These are phyloP conservation scores for Sindora glabra DNA, from an alignment of 306 rosid species.

Conservation along the genomic window DNA sequence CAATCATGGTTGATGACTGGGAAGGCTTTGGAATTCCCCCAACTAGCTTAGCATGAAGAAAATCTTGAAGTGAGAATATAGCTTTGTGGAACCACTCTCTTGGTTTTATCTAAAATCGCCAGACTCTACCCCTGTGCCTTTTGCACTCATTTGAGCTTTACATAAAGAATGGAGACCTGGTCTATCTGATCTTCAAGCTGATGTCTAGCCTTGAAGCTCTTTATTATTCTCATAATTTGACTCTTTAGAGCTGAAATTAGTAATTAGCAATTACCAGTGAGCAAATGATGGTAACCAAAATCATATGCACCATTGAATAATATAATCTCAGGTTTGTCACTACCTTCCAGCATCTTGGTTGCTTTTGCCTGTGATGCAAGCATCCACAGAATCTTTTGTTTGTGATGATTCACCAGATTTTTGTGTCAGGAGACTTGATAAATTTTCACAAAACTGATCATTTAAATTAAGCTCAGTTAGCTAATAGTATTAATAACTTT, in stretches of 20 bases:
- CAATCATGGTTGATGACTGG: too few relatives aligned
- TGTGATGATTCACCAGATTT: conserved; percentile 26
- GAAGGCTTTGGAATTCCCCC: too few relatives aligned
- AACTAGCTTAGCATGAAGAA: too few relatives aligned
- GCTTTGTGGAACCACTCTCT: too few relatives aligned
- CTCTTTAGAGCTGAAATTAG: conserved; percentile 37
- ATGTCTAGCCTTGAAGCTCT: conserved; percentile 24
- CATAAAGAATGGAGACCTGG: conserved; percentile 2
- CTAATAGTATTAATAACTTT: not conserved
- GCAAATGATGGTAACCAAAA: conserved; percentile 10
- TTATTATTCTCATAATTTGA: conserved; percentile 11
- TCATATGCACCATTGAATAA: not conserved
- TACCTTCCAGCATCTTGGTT: conserved; percentile 32
- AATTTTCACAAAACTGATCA: conserved; percentile 64
- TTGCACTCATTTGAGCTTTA: too few relatives aligned
- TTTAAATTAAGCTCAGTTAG: conserved; percentile 16
- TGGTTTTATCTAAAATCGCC: too few relatives aligned
- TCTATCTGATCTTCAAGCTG: conserved; percentile 23
- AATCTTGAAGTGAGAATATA: not conserved
- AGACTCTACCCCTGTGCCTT: too few relatives aligned
- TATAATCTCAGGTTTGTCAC: conserved; percentile 7
- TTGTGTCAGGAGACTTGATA: conserved; percentile 46
- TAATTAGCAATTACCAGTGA: conserved; percentile 12
- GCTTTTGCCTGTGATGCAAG: not conserved
- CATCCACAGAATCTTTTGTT: conserved; percentile 21